Evolutionary conservation across 2,329 filamentous ascomycete species (phyloP).

Genomic region (Paecilomyces formosus): DNA sequence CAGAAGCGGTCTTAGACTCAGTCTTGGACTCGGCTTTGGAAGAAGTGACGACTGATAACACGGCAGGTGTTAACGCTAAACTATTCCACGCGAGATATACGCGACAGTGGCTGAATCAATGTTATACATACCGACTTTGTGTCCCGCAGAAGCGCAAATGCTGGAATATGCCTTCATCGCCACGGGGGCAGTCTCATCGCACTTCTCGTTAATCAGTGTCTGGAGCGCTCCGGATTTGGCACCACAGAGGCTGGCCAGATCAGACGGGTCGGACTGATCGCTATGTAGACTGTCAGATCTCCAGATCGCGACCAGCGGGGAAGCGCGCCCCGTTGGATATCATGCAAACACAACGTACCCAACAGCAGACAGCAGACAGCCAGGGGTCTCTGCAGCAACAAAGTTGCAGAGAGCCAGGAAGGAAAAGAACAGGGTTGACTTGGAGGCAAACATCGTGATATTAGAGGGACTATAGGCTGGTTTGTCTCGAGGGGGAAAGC

Average conservation of each 20-base stretch:
- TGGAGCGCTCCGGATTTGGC: slow-evolving; percentile 26
- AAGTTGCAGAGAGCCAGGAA: slow-evolving; percentile 39
- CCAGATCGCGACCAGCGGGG: background rate
- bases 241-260: slow-evolving; percentile 34
- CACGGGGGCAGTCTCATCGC: slow-evolving; percentile 21
- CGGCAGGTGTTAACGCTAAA: slow-evolving; percentile 3
- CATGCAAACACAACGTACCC: slow-evolving; percentile 33
- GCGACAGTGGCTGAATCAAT: slow-evolving; percentile 1
- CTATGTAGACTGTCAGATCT: slow-evolving; percentile 20
- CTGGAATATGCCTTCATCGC: slow-evolving; percentile 32
- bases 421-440: slow-evolving; percentile 35
- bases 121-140: slow-evolving; percentile 32
- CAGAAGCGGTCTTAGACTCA: slow-evolving; percentile 16
- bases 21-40: slow-evolving; percentile 9
- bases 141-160: slow-evolving; percentile 31
- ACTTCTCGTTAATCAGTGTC: slow-evolving; percentile 27
- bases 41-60: slow-evolving; percentile 6
- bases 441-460: slow-evolving; percentile 12
- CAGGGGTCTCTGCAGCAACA: slow-evolving; percentile 38
- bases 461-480: slow-evolving; percentile 34
- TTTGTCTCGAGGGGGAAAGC: background rate
- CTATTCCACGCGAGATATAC: background rate
- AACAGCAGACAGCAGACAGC: slow-evolving; percentile 45
- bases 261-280: slow-evolving; percentile 26
- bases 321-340: background rate